These are phyloP conservation scores for Elsinoe arachidis DNA, from an alignment of 2,329 filamentous ascomycete genomes.

Conservation along the genomic window DNA sequence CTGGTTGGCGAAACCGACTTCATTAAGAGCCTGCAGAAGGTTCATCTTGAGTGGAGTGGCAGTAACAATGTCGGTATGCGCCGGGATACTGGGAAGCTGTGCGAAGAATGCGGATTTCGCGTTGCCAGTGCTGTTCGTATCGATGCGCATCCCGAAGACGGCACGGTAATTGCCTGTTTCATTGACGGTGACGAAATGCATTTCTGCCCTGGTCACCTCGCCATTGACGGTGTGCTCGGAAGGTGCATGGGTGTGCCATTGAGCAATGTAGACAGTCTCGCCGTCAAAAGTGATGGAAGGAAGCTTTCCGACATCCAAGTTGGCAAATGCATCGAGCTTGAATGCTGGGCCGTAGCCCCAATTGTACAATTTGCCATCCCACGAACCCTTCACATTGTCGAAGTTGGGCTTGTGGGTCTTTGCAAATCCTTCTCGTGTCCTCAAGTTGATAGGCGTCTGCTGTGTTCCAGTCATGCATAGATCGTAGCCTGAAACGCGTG, in stretches of 20 bases:
- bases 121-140: constrained; percentile 29
- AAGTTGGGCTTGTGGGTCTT: background rate
- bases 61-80: constrained; percentile 23
- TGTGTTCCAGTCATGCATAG: constrained; percentile 43
- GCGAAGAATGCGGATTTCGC: constrained; percentile 32
- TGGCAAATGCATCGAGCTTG: constrained; percentile 18
- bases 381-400: background rate
- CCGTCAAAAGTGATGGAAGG: constrained; percentile 39
- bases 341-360: constrained; percentile 41
- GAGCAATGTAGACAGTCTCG: constrained; percentile 39
- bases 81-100: constrained; percentile 34
- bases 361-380: background rate
- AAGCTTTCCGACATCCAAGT: constrained; percentile 28
- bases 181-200: constrained; percentile 43
- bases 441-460: constrained; percentile 42
- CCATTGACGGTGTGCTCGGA: constrained; percentile 42
- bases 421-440: constrained; percentile 20
- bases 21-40: constrained; percentile 25
- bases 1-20: constrained; percentile 33
- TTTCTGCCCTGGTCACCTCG: constrained; percentile 37
- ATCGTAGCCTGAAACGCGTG: background rate
- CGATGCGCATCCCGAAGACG: constrained; percentile 41
- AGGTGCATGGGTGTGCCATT: constrained; percentile 46
- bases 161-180: constrained; percentile 34
- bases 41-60: constrained; percentile 24